Percentiles rank a stretch among this genome's conserved stretches.
phyloP scores from a whole-genome alignment of 768 basidiomycete genomes.

The Tylopilus cervinicoccineus region DNA sequence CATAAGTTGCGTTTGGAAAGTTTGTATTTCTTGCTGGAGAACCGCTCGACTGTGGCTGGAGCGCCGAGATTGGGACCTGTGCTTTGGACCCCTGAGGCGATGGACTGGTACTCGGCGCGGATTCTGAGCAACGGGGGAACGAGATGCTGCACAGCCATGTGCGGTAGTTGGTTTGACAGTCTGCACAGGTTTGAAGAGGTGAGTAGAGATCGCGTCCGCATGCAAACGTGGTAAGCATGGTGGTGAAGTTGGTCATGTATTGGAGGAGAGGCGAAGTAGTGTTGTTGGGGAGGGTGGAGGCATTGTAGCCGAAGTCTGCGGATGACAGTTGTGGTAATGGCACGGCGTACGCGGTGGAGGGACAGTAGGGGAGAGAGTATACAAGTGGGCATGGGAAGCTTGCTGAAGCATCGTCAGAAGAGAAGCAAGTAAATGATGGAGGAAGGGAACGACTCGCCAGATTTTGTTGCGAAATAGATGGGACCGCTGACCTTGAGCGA shows the following conservation, averaged over 20 bases:
- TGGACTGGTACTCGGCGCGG: slow-evolving; percentile 21
- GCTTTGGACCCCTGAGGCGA: slow-evolving; percentile 16
- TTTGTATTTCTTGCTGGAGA: slow-evolving; percentile 41
- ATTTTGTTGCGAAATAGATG: slow-evolving; percentile 73
- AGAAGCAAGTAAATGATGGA: not conserved
- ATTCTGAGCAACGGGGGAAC: slow-evolving; percentile 72
- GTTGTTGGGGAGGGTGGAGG: slow-evolving; percentile 44
- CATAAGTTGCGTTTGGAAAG: slow-evolving; percentile 40
- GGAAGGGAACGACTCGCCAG: slow-evolving; percentile 39
- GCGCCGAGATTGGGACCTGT: slow-evolving; percentile 46
- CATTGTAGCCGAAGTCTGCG: slow-evolving; percentile 42
- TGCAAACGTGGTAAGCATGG: slow-evolving; percentile 63
- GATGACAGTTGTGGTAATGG: slow-evolving; percentile 55
- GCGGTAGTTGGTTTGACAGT: slow-evolving; percentile 71
- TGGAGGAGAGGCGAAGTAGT: slow-evolving; percentile 51
- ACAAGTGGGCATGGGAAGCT: slow-evolving; percentile 68
- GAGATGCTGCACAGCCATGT: slow-evolving; percentile 73
- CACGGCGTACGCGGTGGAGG: slow-evolving; percentile 61
- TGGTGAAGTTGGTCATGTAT: slow-evolving; percentile 71
- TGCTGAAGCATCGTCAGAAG: slow-evolving; percentile 28
- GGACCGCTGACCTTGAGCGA: slow-evolving; percentile 59
- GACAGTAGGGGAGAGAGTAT: slow-evolving; percentile 72
- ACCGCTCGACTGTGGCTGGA: slow-evolving; percentile 41
- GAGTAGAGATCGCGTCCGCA: slow-evolving; percentile 83
- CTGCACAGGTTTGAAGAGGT: slow-evolving; percentile 68